Percentiles rank a stretch among this genome's conserved stretches.
Evolutionary conservation across 192 early-diverging fungal species (phyloP).

Genomic region (Podila verticillata): DNA sequence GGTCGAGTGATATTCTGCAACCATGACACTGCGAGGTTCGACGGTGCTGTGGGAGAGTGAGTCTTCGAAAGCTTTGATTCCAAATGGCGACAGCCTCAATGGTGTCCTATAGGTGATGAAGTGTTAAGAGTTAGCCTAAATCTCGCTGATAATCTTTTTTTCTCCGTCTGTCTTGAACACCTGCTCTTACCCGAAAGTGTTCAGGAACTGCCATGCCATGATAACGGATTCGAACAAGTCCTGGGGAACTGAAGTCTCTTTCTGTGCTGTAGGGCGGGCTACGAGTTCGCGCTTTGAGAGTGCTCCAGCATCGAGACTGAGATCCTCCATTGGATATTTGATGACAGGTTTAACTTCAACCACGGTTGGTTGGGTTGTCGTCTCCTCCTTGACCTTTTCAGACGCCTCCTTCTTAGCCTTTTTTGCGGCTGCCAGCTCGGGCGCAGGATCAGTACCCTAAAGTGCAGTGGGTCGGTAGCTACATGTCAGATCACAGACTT

Average conservation of each 20-base stretch:
- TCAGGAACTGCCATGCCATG: conserved; percentile 75
- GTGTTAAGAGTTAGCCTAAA: too few species aligned
- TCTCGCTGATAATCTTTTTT: too few species aligned
- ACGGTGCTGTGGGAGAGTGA: conserved; percentile 63
- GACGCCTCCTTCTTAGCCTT: conserved; percentile 50
- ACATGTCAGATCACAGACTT: background rate
- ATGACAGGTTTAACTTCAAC: conserved; percentile 54
- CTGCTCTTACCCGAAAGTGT: conserved; percentile 56
- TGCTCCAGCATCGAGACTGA: conserved; percentile 66
- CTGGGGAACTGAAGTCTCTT: conserved; percentile 60
- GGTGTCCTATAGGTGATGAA: conserved; percentile 55
- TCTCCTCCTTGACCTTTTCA: conserved; percentile 28
- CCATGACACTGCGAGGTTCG: conserved; percentile 47
- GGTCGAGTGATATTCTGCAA: conserved; percentile 60
- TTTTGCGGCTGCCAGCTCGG: conserved; percentile 29
- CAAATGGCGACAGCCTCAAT: conserved; percentile 72
- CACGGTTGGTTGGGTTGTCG: conserved; percentile 1
- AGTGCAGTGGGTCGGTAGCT: background rate
- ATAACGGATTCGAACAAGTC: conserved; percentile 59
- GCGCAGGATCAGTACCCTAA: conserved; percentile 29
- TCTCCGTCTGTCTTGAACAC: too few species aligned
- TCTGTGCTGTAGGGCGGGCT: conserved; percentile 52
- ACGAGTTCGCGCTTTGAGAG: conserved; percentile 18
- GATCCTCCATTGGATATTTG: conserved; percentile 88
- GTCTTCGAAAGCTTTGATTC: conserved; percentile 81